Evolutionary conservation across 441 rosid species (phyloP), one percentile per base, ranked within the genome.

Genomic region (Pelargonium australe): DNA sequence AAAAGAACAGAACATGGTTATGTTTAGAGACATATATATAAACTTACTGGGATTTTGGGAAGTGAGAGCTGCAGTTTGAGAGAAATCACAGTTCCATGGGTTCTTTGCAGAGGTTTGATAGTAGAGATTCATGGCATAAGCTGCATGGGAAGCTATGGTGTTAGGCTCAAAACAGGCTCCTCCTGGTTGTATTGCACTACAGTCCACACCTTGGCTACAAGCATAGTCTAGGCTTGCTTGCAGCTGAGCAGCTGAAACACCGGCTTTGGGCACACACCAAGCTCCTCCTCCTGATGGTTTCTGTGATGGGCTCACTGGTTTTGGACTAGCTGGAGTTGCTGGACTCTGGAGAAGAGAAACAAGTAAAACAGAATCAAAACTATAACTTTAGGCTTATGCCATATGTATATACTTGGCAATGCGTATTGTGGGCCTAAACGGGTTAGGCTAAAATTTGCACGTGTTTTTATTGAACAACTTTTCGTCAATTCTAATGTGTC

Each of bases 101-200:
- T 76, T 79, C 53, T 13, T 75, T 10, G 51, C 82, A 17, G 82
- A 45, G 2, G 72, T 77, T 78, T 88, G 94, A 73, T 84, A 88
- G 58, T 73, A 73, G 37, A 86, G 84, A 80, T 88, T 90, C 90
- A 90, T 90, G 74, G 94, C 94, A 76, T 75, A 88, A 34, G 90
- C 78, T 13, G 94, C 85, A 64, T 88, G 96, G 5, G 89, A 77
- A 53, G 80, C 80, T 14, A 86, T 0, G 1, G 84, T 82, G 78
- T 88, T 84, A 0, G 95, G 91, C 41, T 87, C 88, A 64, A 81
- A 90, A 73, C 96, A 90, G 70, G 84, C 71, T 12, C 92, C 95
- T 0, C 92, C 91, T 0, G 91, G 87, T 73, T 73, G 84, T 65
- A 87, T 86, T 4, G 86, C 83, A 71, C 79, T 70, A 60, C 91